Evolutionary conservation across 306 rosid genomes (phyloP), one percentile per base, ranked within the genome.

Genomic region (Cucumis sativus): DNA sequence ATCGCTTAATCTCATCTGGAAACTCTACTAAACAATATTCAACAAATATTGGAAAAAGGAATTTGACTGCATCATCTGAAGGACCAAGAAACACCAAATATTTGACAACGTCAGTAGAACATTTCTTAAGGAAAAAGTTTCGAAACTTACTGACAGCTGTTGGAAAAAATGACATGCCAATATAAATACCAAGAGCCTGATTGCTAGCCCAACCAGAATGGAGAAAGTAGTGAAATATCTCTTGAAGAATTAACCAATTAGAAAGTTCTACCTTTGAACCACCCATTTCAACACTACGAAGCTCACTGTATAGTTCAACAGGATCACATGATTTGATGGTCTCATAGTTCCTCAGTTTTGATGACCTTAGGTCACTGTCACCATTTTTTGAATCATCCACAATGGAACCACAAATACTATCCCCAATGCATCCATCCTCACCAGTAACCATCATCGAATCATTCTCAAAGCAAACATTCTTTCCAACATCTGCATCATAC

Each of bases 131-230:
- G 76, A 90, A 84, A 83, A 92, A 90, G 17, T 23, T 41, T 20
- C 45, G 84, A 60, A 90, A 94, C 82, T 89, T 91, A 12, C 77
- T 81, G 28, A 76, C 95, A 7, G 96, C 98, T 13, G 89, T 90
- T 10, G 97, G 98, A 61, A 89, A 94, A 86, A 94, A 94, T 5
- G 97, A 92, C 83, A 84, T 79, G 70, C 98, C 97, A 74, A 94
- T 89, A 77, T 94, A 94, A 77, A 94, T 90, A 45, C 93, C 98
- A 63, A 94, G 96, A 77, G 96, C 93, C 83, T 94, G 98, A 81
- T 90, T 88, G 16, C 90, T 76, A 1, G 96, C 97, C 98, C 97
- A 94, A 59, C 95, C 95, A 4, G 97, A 91, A 56, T 59, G 77
- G 14, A 78, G 86, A 78, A 94, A 90, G 60, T 28, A 77, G 64